Evolutionary conservation across 768 basidiomycete genomes (phyloP), one percentile per base, ranked within the genome.

Genomic region (Austroboletus festivus): DNA sequence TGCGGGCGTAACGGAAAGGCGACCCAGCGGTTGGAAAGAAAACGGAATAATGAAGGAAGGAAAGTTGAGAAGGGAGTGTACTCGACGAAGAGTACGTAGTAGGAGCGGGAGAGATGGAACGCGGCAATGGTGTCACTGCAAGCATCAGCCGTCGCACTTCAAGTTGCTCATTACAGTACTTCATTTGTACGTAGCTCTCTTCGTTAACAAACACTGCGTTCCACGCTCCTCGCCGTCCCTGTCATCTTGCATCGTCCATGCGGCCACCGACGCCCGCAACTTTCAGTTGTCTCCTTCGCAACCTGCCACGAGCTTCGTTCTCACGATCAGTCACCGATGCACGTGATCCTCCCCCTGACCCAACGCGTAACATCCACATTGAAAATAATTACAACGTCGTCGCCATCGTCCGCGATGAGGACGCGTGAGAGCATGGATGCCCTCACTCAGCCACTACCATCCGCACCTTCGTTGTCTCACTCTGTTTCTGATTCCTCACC

Each of bases 361-460:
- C n/a, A n/a, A n/a, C n/a, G n/a, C n/a, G n/a, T n/a, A n/a, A n/a
- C n/a, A n/a, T n/a, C n/a, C n/a, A n/a, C n/a, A n/a, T n/a, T n/a
- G n/a, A n/a, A n/a, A n/a, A n/a, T n/a, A n/a, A n/a, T n/a, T n/a
- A 28, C 26, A 5, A 23, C 28, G 38, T 33, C n/a, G n/a, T 46
- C 49, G 41, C 37, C 52, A 23, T 37, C 52, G 19, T 24, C 48
- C 51, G 54, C 37, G 48, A 64, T 62, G 62, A 48, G 9, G 39
- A n/a, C 53, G 6, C 47, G 21, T 34, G 50, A 60, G 23, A 50
- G 46, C 6, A 37, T 54, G 38, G 64, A 64, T 15, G 38, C 4
- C 16, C 56, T 52, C 40, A 69, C 66, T 2, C 66, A 69, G 41
- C 68, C 64, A 30, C 53, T 69, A 4, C 54, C 61, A 0, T 66